These are phyloP conservation scores for Zoysia japonica DNA, from an alignment of 176 grass and related monocot genomes.

Conservation along the genomic window DNA sequence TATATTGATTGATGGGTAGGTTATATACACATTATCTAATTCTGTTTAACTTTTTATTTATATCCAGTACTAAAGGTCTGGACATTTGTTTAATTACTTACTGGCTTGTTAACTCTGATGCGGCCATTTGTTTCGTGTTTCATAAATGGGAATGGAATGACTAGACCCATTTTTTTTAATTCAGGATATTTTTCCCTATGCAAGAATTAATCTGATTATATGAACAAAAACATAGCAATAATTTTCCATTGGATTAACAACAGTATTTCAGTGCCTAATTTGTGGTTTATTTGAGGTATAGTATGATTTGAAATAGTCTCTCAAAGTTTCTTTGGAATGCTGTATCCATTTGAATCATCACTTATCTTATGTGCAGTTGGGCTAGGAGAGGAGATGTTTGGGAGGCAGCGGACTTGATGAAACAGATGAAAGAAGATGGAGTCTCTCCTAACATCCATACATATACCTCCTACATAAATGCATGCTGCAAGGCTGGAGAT, in stretches of 20 bases:
- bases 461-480: constrained; percentile 96
- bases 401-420: constrained; percentile 92
- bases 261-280: neutral
- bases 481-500: constrained; percentile 92
- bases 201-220: neutral
- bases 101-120: neutral
- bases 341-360: constrained; percentile 28
- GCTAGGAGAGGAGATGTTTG: constrained; percentile 97
- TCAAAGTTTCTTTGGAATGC: neutral
- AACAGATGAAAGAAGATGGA: constrained; percentile 95
- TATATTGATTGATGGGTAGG: constrained; percentile 93
- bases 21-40: constrained; percentile 23
- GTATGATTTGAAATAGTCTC: constrained; percentile 15
- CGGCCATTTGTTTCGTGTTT: constrained; percentile 10
- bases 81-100: neutral
- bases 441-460: constrained; percentile 90
- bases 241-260: constrained; percentile 15
- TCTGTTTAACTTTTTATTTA: constrained; percentile 33
- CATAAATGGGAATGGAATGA: neutral
- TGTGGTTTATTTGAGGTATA: constrained; percentile 18
- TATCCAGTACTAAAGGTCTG: neutral
- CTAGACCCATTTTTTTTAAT: constrained; percentile 11
- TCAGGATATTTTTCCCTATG: neutral
- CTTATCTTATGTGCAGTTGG: constrained; percentile 64
- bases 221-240: constrained; percentile 8